Evolutionary conservation across 2,329 filamentous ascomycete species (phyloP), one percentile per base, ranked within the genome.

Genomic region (Cadophora gregata): DNA sequence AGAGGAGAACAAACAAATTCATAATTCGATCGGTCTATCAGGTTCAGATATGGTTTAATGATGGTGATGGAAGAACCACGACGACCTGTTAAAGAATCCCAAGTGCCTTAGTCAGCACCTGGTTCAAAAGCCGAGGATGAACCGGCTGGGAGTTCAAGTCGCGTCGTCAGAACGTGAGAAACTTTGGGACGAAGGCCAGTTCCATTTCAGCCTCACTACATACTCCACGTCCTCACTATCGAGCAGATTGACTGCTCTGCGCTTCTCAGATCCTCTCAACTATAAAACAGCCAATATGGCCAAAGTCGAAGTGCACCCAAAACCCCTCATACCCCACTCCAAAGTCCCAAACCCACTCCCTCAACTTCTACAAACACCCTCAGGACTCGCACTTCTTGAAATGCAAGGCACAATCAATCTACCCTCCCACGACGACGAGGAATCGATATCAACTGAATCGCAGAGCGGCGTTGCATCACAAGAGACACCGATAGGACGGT

Each of bases 351-450:
- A 77, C 73, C 89, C 92, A 4, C 86, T 98, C 4, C 96, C 96
- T 1, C 79, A 85, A n/a, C 84, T 97, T 69, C 86, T 98, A 19
- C 92, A 94, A 73, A 97, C 95, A 0, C 96, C 96, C 0, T 89
- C 91, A 0, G 96, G 96, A 60, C 86, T 97, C 48, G 95, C 95
- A 21, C 84, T 99, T 55, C 83, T 99, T 65, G 96, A 98, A 80
- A 87, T 99, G 16, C 96, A 99, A 82, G 96, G 94, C 68, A 93
- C 88, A 16, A 90, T 99, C 80, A 95, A 96, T 78, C 83, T 93
- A 0, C 89, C 93, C 8, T 70, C 80, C 1, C 72, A 77, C n/a
- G 75, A 79, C 27, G 69, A 73, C 10, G 72, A 80, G 61, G 71
- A 77, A 29, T 69, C 76, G 25, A 59, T 75, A 42, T 75, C 77